Conservation (phyloP, 108 stramenopile genomes). For the Stephanodiscus triporus region DNA sequence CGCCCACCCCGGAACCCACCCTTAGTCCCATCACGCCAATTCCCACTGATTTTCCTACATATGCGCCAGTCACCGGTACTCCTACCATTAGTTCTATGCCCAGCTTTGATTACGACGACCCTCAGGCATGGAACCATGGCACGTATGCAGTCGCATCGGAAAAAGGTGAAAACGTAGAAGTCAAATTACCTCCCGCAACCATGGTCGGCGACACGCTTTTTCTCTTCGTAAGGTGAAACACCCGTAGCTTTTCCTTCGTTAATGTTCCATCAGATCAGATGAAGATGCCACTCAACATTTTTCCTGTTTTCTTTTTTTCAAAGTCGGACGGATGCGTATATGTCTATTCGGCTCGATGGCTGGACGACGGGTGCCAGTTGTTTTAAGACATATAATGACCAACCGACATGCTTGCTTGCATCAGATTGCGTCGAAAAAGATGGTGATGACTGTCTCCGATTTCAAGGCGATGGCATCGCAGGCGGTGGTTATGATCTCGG, state of each 20-base stretch:
- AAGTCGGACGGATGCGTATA: conserved; percentile 41
- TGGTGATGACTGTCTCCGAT: conserved; percentile 33
- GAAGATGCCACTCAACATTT: neutral
- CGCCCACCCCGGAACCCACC: neutral
- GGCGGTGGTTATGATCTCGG: conserved; percentile 40
- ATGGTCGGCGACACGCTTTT: conserved; percentile 41
- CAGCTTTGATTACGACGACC: neutral
- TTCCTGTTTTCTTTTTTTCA: too few relatives aligned
- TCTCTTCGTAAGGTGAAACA: conserved; percentile 10
- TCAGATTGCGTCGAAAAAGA: conserved; percentile 33
- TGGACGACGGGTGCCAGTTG: conserved; percentile 43
- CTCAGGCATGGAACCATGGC: conserved; percentile 39
- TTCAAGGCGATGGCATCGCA: conserved; percentile 8
- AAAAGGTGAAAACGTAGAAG: conserved; percentile 20
- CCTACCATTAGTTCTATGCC: neutral
- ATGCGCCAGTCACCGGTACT: neutral
- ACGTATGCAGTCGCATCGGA: conserved; percentile 33
- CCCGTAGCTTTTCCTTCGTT: neutral
- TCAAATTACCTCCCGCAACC: conserved; percentile 30
- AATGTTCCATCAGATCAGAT: neutral
- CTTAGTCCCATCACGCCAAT: neutral
- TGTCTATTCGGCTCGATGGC: conserved; percentile 22
- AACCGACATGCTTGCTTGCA: conserved; percentile 33
- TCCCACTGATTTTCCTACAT: neutral
- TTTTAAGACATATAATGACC: conserved; percentile 41